Base-by-base conservation (phyloP, 805 yeast species). In the Wickerhamomyces bovis region DNA sequence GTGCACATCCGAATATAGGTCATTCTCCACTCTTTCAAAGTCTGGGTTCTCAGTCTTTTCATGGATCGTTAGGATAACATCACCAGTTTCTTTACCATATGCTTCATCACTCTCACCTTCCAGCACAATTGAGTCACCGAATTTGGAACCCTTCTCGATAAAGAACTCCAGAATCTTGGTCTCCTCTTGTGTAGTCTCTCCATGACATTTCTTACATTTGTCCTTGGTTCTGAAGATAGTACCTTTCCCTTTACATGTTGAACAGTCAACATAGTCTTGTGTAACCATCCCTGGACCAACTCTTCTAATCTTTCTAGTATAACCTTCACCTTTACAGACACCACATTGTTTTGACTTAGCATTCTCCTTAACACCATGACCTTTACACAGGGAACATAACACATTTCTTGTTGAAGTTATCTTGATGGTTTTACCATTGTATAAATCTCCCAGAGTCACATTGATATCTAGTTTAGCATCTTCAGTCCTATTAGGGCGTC, bases 281-380 rank as follows among this genome's bases (percentile, higher is more conserved):
- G 89, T 73, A n/a, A 80, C 80, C 56, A 85, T 67, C 1, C 96
- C 96, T 0, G 88, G 88, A 0, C 83, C 89, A 42, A 84, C 74
- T 44, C 89, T 73, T 48, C 78, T 70, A 28, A 85, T 69, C 57
- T 79, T 78, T 50, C 77, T 73, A 5, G 75, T 73, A 35, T 64
- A 63, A 2, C 98, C 97, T 30, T 69, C 64, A 2, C 97, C 97
- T 23, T 76, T 69, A 69, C 99, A 92, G 2, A 69, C 63, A 1
- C 72, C 68, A 71, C 98, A 94, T 35, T 60, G 60, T 38, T 73
- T 71, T 19, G 73, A 64, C 10, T 66, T 70, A 3, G 90, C 84
- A 53, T 76, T 69, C 52, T 80, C 65, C 52, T 76, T 80, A 48
- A 85, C 81, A 2, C 97, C 97, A 0, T 77, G 66, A 2, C 97